Evolutionary conservation across 202 grass and related monocot species (phyloP).

Genomic region (Digitaria exilis): DNA sequence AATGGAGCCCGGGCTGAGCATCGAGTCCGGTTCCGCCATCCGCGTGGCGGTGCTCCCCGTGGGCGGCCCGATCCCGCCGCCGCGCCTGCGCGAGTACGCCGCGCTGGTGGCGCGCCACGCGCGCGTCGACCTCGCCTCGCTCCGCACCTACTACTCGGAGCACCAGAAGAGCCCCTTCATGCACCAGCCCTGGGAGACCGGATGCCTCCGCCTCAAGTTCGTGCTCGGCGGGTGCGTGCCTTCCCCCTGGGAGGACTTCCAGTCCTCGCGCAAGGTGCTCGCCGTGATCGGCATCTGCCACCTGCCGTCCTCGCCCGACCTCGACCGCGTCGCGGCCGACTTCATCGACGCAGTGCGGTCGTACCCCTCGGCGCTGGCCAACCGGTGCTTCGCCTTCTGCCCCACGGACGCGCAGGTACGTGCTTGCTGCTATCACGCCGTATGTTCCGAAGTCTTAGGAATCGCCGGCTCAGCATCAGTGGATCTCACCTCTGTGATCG

Average conservation of each 20-base stretch:
- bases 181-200: slow-evolving; percentile 84
- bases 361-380: slow-evolving; percentile 71
- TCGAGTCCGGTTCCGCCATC: slow-evolving; percentile 87
- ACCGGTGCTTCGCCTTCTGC: slow-evolving; percentile 92
- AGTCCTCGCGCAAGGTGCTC: slow-evolving; percentile 96
- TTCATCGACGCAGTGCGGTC: slow-evolving; percentile 63
- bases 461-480: slow-evolving; percentile 10
- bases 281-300: slow-evolving; percentile 90
- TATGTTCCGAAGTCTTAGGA: slow-evolving; percentile 14
- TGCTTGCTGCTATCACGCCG: neutral
- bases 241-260: slow-evolving; percentile 99
- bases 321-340: slow-evolving; percentile 63
- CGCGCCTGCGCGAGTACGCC: slow-evolving; percentile 76
- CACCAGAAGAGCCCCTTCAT: slow-evolving; percentile 97
- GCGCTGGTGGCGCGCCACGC: slow-evolving; percentile 68
- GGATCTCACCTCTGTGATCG: slow-evolving; percentile 15
- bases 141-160: slow-evolving; percentile 91
- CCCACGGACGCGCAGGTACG: slow-evolving; percentile 82
- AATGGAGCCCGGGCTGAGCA: slow-evolving; percentile 99
- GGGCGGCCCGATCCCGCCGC: slow-evolving; percentile 79
- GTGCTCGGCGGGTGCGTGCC: slow-evolving; percentile 77
- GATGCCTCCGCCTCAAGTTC: slow-evolving; percentile 85
- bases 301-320: slow-evolving; percentile 69
- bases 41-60: slow-evolving; percentile 84
- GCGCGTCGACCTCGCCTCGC: slow-evolving; percentile 75